A percentile compares a stretch with the other conserved stretches of the same genome.
Evolutionary conservation across 371 early-diverging fungal genomes (phyloP).

Genomic region (Apophysomyces ossiformis): DNA sequence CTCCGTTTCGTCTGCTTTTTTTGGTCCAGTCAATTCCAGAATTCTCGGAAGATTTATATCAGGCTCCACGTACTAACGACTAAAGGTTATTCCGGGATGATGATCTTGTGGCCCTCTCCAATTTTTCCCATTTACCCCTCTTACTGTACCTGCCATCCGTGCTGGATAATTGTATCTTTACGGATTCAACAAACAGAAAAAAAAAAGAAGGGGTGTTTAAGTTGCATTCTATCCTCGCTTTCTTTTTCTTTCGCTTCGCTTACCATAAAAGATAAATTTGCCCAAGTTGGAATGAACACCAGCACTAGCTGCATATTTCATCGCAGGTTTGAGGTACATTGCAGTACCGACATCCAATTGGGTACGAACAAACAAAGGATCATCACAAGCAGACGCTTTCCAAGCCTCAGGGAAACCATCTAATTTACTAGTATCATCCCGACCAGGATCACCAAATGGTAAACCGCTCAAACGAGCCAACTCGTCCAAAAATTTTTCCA

Average conservation of each 20-base stretch:
- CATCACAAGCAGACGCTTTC: slow-evolving; percentile 39
- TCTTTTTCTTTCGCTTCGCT: neutral
- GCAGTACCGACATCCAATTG: slow-evolving; percentile 47
- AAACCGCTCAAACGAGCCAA: slow-evolving; percentile 35
- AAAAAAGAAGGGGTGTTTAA: slow-evolving; percentile 1
- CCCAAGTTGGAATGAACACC: slow-evolving; percentile 48
- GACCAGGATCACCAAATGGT: slow-evolving; percentile 35
- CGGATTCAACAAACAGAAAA: neutral
- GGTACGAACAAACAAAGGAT: slow-evolving; percentile 44
- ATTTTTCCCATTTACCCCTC: too few species aligned
- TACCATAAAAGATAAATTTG: slow-evolving; percentile 57
- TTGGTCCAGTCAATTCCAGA: slow-evolving; percentile 45
- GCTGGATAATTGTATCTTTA: slow-evolving; percentile 56
- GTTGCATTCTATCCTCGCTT: neutral
- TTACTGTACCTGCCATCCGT: slow-evolving; percentile 52
- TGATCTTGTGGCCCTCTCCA: too few species aligned
- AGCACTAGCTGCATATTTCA: slow-evolving; percentile 47
- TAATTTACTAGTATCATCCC: slow-evolving; percentile 33
- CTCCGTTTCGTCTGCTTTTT: slow-evolving; percentile 32
- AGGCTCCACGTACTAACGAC: slow-evolving; percentile 45
- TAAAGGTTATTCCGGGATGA: slow-evolving; percentile 12
- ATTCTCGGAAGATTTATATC: slow-evolving; percentile 48
- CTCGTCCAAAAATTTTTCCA: slow-evolving; percentile 40
- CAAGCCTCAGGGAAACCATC: slow-evolving; percentile 35
- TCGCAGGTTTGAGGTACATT: slow-evolving; percentile 50